Conservation (phyloP, 2,329 filamentous ascomycete genomes). For the Diaporthe vaccinii region DNA sequence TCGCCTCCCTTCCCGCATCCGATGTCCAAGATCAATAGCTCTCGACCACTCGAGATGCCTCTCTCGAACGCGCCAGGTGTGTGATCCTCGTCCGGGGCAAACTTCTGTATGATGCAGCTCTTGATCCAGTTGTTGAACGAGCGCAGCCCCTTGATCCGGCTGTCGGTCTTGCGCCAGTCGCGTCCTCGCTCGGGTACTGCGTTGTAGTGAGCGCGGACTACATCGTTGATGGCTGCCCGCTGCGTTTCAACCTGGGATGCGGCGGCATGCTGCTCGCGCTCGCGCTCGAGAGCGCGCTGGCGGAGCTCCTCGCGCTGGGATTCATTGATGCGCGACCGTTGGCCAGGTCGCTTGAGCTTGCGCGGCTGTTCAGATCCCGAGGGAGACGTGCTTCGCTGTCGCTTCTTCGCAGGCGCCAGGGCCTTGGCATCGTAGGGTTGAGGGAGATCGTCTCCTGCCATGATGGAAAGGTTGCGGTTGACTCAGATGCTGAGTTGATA, state of each 20-base stretch:
- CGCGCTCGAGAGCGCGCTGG: constrained; percentile 67
- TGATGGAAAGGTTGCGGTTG: constrained; percentile 42
- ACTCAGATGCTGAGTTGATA: too few species aligned
- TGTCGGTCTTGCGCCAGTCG: constrained; percentile 95
- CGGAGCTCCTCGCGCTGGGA: constrained; percentile 77
- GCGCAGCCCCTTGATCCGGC: constrained; percentile 92
- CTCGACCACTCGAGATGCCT: constrained; percentile 65
- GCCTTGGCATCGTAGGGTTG: constrained; percentile 72
- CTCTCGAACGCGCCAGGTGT: constrained; percentile 70
- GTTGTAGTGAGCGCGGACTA: constrained; percentile 96
- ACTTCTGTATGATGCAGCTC: constrained; percentile 96
- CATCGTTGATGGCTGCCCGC: constrained; percentile 79
- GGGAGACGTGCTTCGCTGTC: constrained; percentile 66
- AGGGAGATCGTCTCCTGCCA: constrained; percentile 63
- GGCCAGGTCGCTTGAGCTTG: constrained; percentile 77
- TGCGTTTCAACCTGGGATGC: constrained; percentile 56
- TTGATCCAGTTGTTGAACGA: constrained; percentile 99
- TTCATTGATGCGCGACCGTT: constrained; percentile 75
- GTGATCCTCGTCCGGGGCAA: constrained; percentile 84
- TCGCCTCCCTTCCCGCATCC: constrained; percentile 98
- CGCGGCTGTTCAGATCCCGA: constrained; percentile 63
- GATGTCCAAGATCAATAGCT: constrained; percentile 88
- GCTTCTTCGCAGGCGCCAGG: constrained; percentile 71
- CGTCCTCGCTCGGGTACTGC: constrained; percentile 92
- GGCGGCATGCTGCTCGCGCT: constrained; percentile 61